phyloP scores from a whole-genome alignment of 2,329 filamentous ascomycete species.

The Ophiostoma ips region DNA sequence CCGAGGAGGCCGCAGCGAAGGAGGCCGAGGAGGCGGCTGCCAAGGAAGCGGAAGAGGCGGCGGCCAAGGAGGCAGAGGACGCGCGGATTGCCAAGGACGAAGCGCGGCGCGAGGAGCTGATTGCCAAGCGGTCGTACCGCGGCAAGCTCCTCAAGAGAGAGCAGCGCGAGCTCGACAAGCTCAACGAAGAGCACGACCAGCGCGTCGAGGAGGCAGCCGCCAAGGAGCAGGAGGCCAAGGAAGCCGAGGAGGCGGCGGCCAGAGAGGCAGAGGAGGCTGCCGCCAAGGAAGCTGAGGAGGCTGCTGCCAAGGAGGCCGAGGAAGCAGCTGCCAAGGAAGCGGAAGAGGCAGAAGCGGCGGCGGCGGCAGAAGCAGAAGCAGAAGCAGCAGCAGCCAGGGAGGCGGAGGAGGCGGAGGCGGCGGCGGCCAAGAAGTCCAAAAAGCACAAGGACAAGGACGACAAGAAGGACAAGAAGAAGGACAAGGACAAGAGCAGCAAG shows the following conservation, averaged over 20 bases:
- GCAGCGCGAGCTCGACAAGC: slow-evolving; percentile 21
- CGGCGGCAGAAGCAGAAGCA: background rate
- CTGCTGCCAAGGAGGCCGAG: slow-evolving; percentile 23
- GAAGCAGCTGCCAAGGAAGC: slow-evolving; percentile 26
- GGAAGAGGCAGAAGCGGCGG: slow-evolving; percentile 21
- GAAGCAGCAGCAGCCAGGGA: slow-evolving; percentile 14
- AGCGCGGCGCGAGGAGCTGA: slow-evolving; percentile 20
- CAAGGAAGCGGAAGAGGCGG: slow-evolving; percentile 26
- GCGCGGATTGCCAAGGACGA: slow-evolving; percentile 26
- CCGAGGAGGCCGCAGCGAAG: slow-evolving; percentile 24
- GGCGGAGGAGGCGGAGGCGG: slow-evolving; percentile 21
- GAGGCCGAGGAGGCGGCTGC: slow-evolving; percentile 21
- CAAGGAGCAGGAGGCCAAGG: slow-evolving; percentile 16
- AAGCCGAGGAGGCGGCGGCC: slow-evolving; percentile 19
- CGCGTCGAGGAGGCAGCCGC: slow-evolving; percentile 17
- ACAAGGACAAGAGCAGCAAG: slow-evolving; percentile 8
- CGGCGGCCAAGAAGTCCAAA: slow-evolving; percentile 3
- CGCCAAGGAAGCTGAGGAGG: slow-evolving; percentile 15
- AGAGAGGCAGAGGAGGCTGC: slow-evolving; percentile 4
- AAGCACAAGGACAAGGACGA: slow-evolving; percentile 17
- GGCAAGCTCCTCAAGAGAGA: slow-evolving; percentile 19
- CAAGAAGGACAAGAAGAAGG: slow-evolving; percentile 14
- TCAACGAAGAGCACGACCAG: slow-evolving; percentile 20
- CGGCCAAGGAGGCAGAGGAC: slow-evolving; percentile 25
- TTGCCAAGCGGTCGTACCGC: slow-evolving; percentile 17